A percentile compares a stretch with the other conserved stretches of the same genome.
Conservation (phyloP, 1,139 yeast genomes). For the Zygosaccharomyces pseudobailii region DNA sequence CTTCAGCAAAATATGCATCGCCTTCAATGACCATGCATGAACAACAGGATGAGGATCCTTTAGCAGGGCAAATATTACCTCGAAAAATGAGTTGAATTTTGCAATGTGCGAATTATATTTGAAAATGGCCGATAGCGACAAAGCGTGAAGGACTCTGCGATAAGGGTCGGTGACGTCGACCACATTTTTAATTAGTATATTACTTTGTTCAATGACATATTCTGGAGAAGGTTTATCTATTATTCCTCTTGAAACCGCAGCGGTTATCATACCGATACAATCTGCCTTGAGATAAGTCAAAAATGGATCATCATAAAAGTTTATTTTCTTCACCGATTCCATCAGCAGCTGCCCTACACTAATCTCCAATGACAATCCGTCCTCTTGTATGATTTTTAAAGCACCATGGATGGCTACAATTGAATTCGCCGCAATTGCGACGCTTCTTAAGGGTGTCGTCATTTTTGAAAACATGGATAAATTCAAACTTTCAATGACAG, state of each 20-base stretch:
- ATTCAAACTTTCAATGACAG: conserved; percentile 75
- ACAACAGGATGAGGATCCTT: conserved; percentile 84
- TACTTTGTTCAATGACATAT: conserved; percentile 44
- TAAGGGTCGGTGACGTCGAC: conserved; percentile 58
- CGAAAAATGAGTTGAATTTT: conserved; percentile 44
- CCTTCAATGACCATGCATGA: conserved; percentile 63
- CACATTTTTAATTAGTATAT: conserved; percentile 54
- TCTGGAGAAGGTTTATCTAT: conserved; percentile 8
- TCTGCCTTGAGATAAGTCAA: conserved; percentile 56
- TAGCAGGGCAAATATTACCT: conserved; percentile 56
- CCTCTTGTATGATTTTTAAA: conserved; percentile 34
- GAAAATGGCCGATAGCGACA: conserved; percentile 58
- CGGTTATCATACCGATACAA: conserved; percentile 57
- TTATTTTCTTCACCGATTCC: conserved; percentile 53
- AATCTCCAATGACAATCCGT: conserved; percentile 37
- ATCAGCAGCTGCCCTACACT: conserved; percentile 48
- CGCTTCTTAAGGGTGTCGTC: conserved; percentile 36
- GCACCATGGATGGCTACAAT: conserved; percentile 61
- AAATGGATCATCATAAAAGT: conserved; percentile 33
- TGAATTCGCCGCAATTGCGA: conserved; percentile 57
- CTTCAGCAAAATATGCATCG: conserved; percentile 54
- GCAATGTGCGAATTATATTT: conserved; percentile 44
- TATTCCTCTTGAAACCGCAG: conserved; percentile 34
- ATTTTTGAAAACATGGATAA: conserved; percentile 43
- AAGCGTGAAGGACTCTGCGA: conserved; percentile 59